Evolutionary conservation across 2,329 filamentous ascomycete species (phyloP), one percentile per base, ranked within the genome.

Genomic region (Penicillium sp.): DNA sequence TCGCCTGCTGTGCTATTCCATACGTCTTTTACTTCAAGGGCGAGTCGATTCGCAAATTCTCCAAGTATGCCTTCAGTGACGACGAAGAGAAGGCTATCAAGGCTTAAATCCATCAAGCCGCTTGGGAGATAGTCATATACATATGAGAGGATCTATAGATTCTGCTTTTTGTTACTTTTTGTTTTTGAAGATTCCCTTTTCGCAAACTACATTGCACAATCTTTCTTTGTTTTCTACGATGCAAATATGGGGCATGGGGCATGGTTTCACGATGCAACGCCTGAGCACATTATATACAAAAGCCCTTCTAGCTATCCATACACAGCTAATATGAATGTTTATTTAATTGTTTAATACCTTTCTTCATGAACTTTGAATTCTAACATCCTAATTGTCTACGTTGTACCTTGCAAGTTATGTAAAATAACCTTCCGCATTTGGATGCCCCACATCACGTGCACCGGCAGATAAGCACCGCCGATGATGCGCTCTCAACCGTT

Each of bases 1-100:
- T 96, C 6, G 88, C 85, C 0, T 96, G 91, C 77, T 96, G 91
- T 72, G 85, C 81, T 0, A 96, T 96, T 63, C 92, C 92, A 0
- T 96, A 88, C 71, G 73, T 91, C 26, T 96, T 96, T 76, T 96
- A 89, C 80, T 85, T 80, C 68, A 91, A 85, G 65, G 92, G 92
- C 3, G 90, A 86, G 16, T 72, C 73, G 5, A 96, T 96, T 63
- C 81, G 92, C 5, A 79, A 78, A 54, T 79, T 81, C 57, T 90
- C 87, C 67, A 88, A 85, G 73, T 96, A 86, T 69, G 92, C 92
- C 0, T 96, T 91, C 63, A 73, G 74, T 23, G 80, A 80, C 14
- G 82, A 85, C 46, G 81, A 84, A 53, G 82, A 85, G 69, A 69
- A 71, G 43, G 59, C 51, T 11, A 54, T 56, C 49, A 67, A 66